Conservation (phyloP, 2,329 filamentous ascomycete species). For the Microcyclosporella mali region DNA sequence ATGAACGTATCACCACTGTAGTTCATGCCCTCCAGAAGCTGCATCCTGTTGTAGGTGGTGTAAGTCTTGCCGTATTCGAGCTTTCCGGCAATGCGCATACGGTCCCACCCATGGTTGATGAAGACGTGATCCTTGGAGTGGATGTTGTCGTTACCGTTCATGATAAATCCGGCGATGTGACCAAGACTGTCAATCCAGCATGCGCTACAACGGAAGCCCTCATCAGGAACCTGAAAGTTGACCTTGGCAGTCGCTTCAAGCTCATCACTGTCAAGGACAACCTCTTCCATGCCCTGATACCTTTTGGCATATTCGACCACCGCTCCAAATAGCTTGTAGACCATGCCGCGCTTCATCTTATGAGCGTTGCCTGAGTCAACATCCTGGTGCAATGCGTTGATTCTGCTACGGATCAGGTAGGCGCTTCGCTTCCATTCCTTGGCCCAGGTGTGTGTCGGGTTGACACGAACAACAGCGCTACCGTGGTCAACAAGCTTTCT, state of each 20-base stretch:
- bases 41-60: slow-evolving; percentile 2
- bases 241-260: slow-evolving; percentile 30
- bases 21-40: neutral
- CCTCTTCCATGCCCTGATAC: slow-evolving; percentile 13
- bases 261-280: slow-evolving; percentile 24
- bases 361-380: slow-evolving; percentile 23
- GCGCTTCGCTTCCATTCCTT: slow-evolving; percentile 21
- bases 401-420: slow-evolving; percentile 27
- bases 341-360: slow-evolving; percentile 27
- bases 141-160: slow-evolving; percentile 16
- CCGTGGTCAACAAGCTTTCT: slow-evolving; percentile 1
- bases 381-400: slow-evolving; percentile 20
- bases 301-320: slow-evolving; percentile 12
- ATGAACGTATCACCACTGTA: slow-evolving; percentile 10
- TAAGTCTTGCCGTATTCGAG: slow-evolving; percentile 21
- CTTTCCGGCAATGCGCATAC: slow-evolving; percentile 23
- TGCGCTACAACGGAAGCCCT: slow-evolving; percentile 13
- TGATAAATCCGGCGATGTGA: slow-evolving; percentile 23
- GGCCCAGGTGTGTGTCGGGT: slow-evolving; percentile 21
- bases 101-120: slow-evolving; percentile 25
- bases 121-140: neutral
- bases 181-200: slow-evolving; percentile 34
- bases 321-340: slow-evolving; percentile 23
- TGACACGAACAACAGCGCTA: slow-evolving; percentile 23
- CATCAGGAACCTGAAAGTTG: slow-evolving; percentile 10